These are phyloP conservation scores for Epicoccum sorghinum DNA, from an alignment of 2,329 filamentous ascomycete genomes.

Conservation along the genomic window DNA sequence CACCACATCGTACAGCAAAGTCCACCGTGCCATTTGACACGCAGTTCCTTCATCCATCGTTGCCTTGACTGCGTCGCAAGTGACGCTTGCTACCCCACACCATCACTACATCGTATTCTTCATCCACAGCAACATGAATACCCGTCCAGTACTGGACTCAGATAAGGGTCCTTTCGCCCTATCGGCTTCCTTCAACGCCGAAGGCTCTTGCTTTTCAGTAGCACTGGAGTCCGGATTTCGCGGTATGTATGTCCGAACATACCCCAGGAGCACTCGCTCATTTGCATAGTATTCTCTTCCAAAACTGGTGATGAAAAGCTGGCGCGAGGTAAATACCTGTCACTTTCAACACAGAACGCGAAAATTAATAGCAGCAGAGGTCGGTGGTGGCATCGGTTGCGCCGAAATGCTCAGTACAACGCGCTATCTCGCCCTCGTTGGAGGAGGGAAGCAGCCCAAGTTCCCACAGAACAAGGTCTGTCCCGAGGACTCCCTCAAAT, in stretches of 20 bases:
- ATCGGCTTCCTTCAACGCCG: conserved; percentile 84
- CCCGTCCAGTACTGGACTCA: conserved; percentile 81
- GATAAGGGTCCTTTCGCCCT: conserved; percentile 76
- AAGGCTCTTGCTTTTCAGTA: conserved; percentile 83
- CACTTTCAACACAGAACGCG: not conserved
- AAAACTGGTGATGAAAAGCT: conserved; percentile 38
- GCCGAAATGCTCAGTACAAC: conserved; percentile 86
- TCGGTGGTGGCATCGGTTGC: conserved; percentile 73
- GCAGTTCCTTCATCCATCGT: conserved; percentile 11
- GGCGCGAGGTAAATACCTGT: conserved; percentile 34
- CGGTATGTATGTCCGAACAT: conserved; percentile 63
- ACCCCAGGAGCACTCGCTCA: conserved; percentile 39
- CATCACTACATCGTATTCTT: not conserved
- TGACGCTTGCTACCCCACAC: conserved; percentile 18
- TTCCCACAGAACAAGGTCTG: conserved; percentile 83
- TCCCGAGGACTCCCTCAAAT: conserved; percentile 30
- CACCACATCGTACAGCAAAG: conserved; percentile 11
- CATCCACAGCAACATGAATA: conserved; percentile 71
- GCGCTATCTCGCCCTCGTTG: conserved; percentile 87
- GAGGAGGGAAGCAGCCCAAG: conserved; percentile 83
- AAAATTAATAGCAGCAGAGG: conserved; percentile 32
- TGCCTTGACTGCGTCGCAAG: conserved; percentile 13
- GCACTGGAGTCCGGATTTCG: conserved; percentile 81
- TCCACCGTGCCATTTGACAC: conserved; percentile 23
- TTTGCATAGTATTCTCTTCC: conserved; percentile 38